Evolutionary conservation across 2,329 filamentous ascomycete species (phyloP).

Genomic region (Colletotrichum higginsianum): DNA sequence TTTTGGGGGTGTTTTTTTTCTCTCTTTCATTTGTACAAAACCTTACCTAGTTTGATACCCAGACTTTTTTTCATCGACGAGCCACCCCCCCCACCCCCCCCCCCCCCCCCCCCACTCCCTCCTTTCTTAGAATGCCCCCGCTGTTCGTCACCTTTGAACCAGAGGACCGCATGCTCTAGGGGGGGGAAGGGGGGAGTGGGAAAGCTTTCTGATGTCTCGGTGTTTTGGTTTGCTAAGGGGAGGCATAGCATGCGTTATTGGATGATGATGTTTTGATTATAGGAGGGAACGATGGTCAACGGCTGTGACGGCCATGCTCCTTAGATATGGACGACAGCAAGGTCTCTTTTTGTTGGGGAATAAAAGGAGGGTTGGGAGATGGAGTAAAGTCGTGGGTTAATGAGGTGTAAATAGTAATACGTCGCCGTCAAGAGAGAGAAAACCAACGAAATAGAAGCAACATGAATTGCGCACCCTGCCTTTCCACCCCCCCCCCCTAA

Average conservation of each 20-base stretch:
- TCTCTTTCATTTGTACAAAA: slow-evolving; percentile 32
- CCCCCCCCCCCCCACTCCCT: no score
- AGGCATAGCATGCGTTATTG: slow-evolving; percentile 1
- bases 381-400: not conserved
- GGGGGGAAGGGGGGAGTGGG: not conserved
- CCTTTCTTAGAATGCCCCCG: not conserved
- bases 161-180: no score
- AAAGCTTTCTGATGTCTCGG: not conserved
- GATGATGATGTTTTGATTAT: not conserved
- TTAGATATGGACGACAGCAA: not conserved
- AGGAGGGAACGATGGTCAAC: no score
- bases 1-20: not conserved
- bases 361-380: not conserved
- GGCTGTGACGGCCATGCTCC: no score
- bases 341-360: not conserved
- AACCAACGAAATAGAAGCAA: not conserved
- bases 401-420: slow-evolving; percentile 25
- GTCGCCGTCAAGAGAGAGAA: not conserved
- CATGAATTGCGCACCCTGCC: not conserved
- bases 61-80: slow-evolving; percentile 22
- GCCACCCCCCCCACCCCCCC: not conserved
- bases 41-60: slow-evolving; percentile 39
- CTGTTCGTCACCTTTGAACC: not conserved
- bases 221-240: not conserved
- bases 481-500: no score